These are phyloP conservation scores for Cercospora citrullina DNA, from an alignment of 2,329 filamentous ascomycete genomes.

Conservation along the genomic window DNA sequence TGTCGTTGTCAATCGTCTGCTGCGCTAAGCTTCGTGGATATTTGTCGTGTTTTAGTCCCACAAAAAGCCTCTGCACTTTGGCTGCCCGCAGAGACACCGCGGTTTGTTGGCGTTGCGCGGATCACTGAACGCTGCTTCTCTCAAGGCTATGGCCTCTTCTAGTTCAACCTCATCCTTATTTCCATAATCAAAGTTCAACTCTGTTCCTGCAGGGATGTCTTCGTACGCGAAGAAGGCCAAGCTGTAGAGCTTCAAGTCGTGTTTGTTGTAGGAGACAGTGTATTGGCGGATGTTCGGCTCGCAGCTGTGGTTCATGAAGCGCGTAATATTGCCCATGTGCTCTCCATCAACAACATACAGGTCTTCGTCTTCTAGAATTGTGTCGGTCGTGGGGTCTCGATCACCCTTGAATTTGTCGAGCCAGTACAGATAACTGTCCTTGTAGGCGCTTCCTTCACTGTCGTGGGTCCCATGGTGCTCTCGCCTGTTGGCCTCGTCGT, in stretches of 20 bases:
- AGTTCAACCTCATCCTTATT: constrained; percentile 57
- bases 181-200: constrained; percentile 79
- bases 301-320: constrained; percentile 83
- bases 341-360: constrained; percentile 63
- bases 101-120: constrained; percentile 50
- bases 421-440: constrained; percentile 76
- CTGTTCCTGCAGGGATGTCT: constrained; percentile 64
- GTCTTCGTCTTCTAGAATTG: constrained; percentile 48
- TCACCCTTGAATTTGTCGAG: constrained; percentile 70
- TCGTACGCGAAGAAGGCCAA: constrained; percentile 72
- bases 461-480: constrained; percentile 45
- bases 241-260: constrained; percentile 72
- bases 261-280: constrained; percentile 73
- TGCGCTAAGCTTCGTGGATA: neutral
- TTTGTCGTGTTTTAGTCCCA: constrained; percentile 50
- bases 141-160: constrained; percentile 32
- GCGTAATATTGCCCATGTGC: constrained; percentile 73
- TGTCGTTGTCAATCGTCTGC: neutral
- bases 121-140: constrained; percentile 48
- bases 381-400: constrained; percentile 42
- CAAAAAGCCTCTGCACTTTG: constrained; percentile 67
- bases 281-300: constrained; percentile 78
- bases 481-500: constrained; percentile 62
- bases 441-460: constrained; percentile 57
- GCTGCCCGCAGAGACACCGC: constrained; percentile 59